Evolutionary conservation across 805 yeast genomes (phyloP), one percentile per base, ranked within the genome.

Genomic region (Jamesozyma lodderae): DNA sequence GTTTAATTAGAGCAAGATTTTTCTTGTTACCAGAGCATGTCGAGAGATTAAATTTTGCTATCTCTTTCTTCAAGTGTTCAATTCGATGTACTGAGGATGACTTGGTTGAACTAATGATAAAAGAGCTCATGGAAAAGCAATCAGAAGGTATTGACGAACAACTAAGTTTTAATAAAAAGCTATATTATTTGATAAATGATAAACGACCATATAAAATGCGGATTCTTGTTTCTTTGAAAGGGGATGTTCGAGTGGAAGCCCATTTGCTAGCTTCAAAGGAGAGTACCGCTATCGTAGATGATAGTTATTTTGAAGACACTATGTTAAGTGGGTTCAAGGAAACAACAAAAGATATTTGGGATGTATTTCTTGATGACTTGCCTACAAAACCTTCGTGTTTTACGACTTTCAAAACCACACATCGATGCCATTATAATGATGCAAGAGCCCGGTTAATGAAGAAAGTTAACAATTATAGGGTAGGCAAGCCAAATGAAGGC

Each of bases 371-470:
- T 4, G 90, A 82, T 53, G 52, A 64, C 0, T 59, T 67, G 22
- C 66, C 76, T 1, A 67, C 15, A 5, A 46, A 69, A 31, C 70
- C 75, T 1, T 75, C 94, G 2, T 83, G 84, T 2, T 84, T 82
- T 59, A 85, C 95, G 0, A 79, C 94, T 4, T 81, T 87, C 62
- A 90, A 90, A 57, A 90, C 97, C 0, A 83, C 96, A 0, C 60
- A 67, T 18, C 67, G 98, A 44, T 64, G 63, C 3, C 74, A 69
- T 33, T 87, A 88, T 55, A 70, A 64, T 31, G 66, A 55, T 2
- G 81, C 95, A 0, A 63, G 96, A 41, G 57, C 56, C 1, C 63
- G 85, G 31, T 47, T 61, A 31, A 51, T 74, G 3, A 43, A 53
- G 1, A 24, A 44, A 36, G 45, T 47, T 13, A 22, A 42, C 57